phyloP scores from a whole-genome alignment of 2,329 filamentous ascomycete genomes.

The Scedosporium aurantiacum region DNA sequence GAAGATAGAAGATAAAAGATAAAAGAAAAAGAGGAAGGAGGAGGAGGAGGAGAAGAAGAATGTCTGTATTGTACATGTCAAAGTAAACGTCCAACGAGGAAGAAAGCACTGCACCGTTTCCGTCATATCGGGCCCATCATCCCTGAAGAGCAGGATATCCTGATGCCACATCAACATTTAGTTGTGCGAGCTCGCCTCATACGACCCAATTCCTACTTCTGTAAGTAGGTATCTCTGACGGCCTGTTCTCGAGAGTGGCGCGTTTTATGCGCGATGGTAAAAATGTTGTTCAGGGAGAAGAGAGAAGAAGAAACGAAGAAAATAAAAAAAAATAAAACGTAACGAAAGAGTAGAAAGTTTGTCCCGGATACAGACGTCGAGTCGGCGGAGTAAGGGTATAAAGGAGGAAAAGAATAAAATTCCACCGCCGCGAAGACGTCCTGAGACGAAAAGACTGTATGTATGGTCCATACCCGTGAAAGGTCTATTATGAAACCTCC shows the following conservation, averaged over 20 bases:
- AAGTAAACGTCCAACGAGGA: neutral
- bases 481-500: constrained; percentile 27
- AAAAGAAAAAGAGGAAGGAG: constrained; percentile 1
- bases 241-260: neutral
- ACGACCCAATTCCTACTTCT: neutral
- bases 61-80: neutral
- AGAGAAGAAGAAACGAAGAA: neutral
- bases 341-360: neutral
- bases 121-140: neutral
- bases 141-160: neutral
- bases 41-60: neutral
- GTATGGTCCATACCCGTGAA: neutral
- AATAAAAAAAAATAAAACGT: neutral
- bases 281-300: neutral
- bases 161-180: neutral
- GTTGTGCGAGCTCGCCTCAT: neutral
- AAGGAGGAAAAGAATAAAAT: neutral
- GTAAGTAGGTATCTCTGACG: neutral
- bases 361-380: neutral
- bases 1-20: neutral
- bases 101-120: neutral
- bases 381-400: neutral
- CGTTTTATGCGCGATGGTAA: neutral
- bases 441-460: no score
- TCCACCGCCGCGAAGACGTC: no score